Evolutionary conservation across 2,329 filamentous ascomycete genomes (phyloP), one percentile per base, ranked within the genome.

Genomic region (Huntiella moniliformis): DNA sequence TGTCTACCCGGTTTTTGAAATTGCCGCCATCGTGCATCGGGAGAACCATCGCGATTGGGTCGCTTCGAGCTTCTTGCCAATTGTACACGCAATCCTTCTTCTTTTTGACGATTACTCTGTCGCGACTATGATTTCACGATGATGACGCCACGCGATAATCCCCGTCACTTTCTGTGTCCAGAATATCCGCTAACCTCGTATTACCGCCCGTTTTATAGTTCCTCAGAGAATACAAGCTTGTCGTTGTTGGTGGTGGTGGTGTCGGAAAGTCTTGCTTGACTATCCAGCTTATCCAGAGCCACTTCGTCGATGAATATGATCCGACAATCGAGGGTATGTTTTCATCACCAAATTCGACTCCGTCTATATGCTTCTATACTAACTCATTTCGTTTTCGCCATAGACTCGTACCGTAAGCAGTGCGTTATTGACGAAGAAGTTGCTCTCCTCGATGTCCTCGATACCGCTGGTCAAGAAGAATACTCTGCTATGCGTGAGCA

Each of bases 391-490:
- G 4, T 32, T 10, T n/a, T 33, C 4, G 12, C 4, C 15, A 22
- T 17, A 98, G 91, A 98, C 62, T 96, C 91, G 52, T 98, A 98
- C 73, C 86, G 91, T 70, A 98, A 98, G 79, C 91, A 96, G 73
- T 96, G 91, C 63, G 80, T 94, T 56, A 93, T 98, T 62, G 91
- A 98, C 61, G 91, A 96, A 56, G 91, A 98, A 67, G 86, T 95
- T 54, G 91, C 91, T 44, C 75, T 98, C 51, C 81, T 98, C 63
- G 91, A 98, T 64, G 91, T 98, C 52, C 79, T 96, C 61, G 91
- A 98, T 65, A 98, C 91, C 46, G 91, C 91, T 52, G 91, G 91
- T 50, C 91, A 98, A 65, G 91, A 98, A 67, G 91, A 98, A 68
- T 98, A 96, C 70, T 94, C 87, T 48, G 91, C 91, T 45, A 96